phyloP scores from a whole-genome alignment of 495 filamentous ascomycete genomes.

The Usnea hakonensis region DNA sequence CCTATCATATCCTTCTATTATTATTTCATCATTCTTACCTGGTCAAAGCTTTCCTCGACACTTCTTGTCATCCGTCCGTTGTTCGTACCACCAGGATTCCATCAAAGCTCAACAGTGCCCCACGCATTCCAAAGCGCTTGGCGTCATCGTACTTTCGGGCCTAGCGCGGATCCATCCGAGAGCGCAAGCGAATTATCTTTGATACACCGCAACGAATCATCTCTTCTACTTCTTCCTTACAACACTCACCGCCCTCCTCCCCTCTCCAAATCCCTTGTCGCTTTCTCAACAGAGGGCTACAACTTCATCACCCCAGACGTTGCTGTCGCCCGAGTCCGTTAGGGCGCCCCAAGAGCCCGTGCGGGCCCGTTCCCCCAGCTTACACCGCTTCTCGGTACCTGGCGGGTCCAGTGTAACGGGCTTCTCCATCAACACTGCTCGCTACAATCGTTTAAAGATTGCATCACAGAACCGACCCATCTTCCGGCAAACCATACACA shows the following conservation, averaged over 20 bases:
- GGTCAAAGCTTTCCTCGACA: conserved; percentile 5
- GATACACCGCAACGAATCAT: conserved; percentile 28
- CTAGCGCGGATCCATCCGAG: conserved; percentile 16
- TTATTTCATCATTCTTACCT: neutral
- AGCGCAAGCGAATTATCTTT: conserved; percentile 18
- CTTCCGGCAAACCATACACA: neutral
- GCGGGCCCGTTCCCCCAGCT: conserved; percentile 15
- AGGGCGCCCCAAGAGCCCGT: conserved; percentile 7
- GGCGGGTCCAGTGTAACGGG: conserved; percentile 17
- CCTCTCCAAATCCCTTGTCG: conserved; percentile 7
- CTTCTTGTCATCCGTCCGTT: neutral
- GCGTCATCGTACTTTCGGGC: conserved; percentile 17
- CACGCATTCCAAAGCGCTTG: conserved; percentile 13
- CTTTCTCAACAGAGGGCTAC: conserved; percentile 1
- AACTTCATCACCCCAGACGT: conserved; percentile 9
- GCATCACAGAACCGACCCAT: neutral
- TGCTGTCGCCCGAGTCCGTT: conserved; percentile 8
- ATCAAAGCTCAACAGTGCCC: conserved; percentile 1
- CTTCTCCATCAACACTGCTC: neutral
- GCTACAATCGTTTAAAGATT: neutral
- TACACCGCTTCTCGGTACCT: conserved; percentile 16
- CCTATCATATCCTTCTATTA: neutral
- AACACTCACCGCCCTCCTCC: conserved; percentile 12
- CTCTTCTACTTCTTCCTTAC: conserved; percentile 25
- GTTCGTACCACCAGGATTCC: neutral